Base-by-base conservation (phyloP, 2,329 filamentous ascomycete species). In the Ophiostoma fasciatum region DNA sequence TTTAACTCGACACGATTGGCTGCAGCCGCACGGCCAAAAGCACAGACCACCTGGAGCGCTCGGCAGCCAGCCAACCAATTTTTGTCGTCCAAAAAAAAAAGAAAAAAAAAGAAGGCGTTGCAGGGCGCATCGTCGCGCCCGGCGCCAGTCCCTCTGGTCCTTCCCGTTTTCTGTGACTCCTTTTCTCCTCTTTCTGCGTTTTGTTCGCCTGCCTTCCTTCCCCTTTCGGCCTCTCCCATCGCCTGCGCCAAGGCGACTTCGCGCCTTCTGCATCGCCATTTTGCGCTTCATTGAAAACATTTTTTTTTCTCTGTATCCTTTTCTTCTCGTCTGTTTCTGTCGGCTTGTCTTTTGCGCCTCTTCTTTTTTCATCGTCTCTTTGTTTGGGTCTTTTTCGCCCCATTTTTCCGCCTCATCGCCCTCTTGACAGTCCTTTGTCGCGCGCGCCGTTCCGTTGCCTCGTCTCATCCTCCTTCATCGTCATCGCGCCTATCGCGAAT, bases 191-290 rank as follows among this genome's bases (percentile, higher is more conserved):
- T 13, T 31, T 6, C 19, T n/a, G 21, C 20, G 10, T 25, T 35
- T 17, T 30, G n/a, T n/a, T n/a, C n/a, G n/a, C n/a, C 18, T 22
- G 15, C 26, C 26, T 33, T 33, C n/a, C 26, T 26, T 11, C n/a
- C 26, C 31, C 17, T 28, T 31, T 20, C 19, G 18, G 36, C 30
- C 21, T 34, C 13, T 27, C 25, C 5, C 25, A 27, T n/a, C 25
- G 5, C 25, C 9, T 7, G 5, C 8, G 7, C 27, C 25, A 34
- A 27, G n/a, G n/a, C n/a, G n/a, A n/a, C n/a, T n/a, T n/a, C n/a
- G n/a, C n/a, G n/a, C n/a, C n/a, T n/a, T n/a, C n/a, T n/a, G n/a
- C 32, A 28, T 25, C 32, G 27, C 23, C 25, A 34, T 25, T 15
- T 27, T 28, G 23, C 32, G 7, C 11, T 26, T 33, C 18, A 3